These are phyloP conservation scores for Micromonas commoda DNA, from an alignment of 139 green algal species.

Conservation along the genomic window DNA sequence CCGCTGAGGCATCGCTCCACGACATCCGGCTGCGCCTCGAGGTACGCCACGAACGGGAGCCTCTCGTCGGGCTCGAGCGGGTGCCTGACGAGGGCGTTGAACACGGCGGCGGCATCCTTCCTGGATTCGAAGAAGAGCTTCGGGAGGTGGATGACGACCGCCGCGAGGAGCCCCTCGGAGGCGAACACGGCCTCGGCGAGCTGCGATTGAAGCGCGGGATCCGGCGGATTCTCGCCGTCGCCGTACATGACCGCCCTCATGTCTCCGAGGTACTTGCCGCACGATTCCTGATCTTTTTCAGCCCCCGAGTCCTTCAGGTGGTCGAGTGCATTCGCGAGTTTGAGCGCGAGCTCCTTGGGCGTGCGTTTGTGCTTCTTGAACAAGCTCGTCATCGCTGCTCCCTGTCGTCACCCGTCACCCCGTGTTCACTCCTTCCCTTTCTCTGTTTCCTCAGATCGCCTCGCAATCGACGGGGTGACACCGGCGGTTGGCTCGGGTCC, in stretches of 20 bases:
- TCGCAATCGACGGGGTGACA: no score
- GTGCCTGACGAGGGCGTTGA: constrained; percentile 10
- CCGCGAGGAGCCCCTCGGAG: background rate
- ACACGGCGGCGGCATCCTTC: constrained; percentile 25
- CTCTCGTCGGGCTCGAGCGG: background rate
- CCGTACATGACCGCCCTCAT: constrained; percentile 8
- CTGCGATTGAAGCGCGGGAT: background rate
- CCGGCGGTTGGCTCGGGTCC: no score
- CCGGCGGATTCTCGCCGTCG: background rate
- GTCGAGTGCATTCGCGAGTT: background rate
- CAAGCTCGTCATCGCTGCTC: background rate
- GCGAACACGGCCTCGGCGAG: background rate
- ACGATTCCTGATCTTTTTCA: background rate
- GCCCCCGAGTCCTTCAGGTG: background rate
- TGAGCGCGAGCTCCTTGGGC: constrained; percentile 9
- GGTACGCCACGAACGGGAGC: background rate
- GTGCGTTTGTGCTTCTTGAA: background rate
- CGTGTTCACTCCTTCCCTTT: no score
- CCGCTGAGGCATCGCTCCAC: no score
- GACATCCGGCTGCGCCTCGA: background rate
- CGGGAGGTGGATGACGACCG: background rate
- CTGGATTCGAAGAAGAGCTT: constrained; percentile 5
- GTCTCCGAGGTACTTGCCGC: constrained; percentile 3
- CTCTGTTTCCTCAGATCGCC: no score
- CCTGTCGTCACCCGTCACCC: no score